Base-by-base conservation (phyloP, 1,284 basidiomycete species). In the Rhodotorula sp. region DNA sequence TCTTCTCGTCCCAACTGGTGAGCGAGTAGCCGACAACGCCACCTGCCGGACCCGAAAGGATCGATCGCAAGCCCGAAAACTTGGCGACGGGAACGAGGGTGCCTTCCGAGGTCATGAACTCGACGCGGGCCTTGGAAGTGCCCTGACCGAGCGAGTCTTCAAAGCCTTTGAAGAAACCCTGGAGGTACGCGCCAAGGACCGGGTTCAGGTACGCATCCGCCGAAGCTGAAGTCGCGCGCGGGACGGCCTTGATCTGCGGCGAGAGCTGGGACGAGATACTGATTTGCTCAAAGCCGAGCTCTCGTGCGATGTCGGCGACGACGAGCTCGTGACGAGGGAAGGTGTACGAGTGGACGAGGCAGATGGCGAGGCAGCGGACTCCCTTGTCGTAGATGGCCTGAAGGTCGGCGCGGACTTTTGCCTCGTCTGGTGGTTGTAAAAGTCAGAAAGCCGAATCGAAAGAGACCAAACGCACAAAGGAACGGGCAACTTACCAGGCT, bases 291-390 rank as follows among this genome's bases (percentile, higher is more conserved):
- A 68, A 70, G 34, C 74, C 69, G 60, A 83, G 81, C 71, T 82
- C 82, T 26, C 75, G 67, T 58, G 82, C 79, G 70, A 83, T 80
- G 67, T 81, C 81, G 12, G 79, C 74, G 62, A 70, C 95, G 93
- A 20, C 94, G 79, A 64, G 87, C 85, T 59, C 87, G 85, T 5
- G 96, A 93, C 49, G 97, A 5, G 63, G 69, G 60, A 68, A 95
- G 1, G 93, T 96, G 81, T 95, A 97, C 21, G 91, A 93, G 81
- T 97, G 94, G 15, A 90, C 88, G 71, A 97, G 84, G 47, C 93
- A 89, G 78, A 97, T 89, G 5, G 94, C 93, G 49, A 96, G 81
- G 14, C 91, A 92, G 47, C 91, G 88, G 79, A 90, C 92, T 21
- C 92, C 94, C 31, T 87, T 84, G 15, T 87, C 86, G 80, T 89